A percentile compares a stretch with the other conserved stretches of the same genome.
Evolutionary conservation across 1,284 basidiomycete species (phyloP).

Genomic region (Somion occarium): DNA sequence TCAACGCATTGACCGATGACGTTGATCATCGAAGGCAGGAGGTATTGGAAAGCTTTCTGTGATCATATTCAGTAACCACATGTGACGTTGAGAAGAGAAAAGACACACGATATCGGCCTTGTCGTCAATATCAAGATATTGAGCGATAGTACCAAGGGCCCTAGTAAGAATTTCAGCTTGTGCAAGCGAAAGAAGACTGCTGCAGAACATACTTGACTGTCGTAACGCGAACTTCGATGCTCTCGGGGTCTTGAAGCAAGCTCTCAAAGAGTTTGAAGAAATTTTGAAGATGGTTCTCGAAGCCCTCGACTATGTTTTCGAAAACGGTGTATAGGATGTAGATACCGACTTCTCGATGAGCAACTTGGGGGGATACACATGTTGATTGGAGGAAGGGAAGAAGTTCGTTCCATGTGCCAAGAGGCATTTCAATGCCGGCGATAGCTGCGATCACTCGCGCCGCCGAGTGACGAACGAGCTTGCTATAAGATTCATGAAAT

Average conservation of each 20-base stretch:
- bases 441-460: slow-evolving; percentile 93
- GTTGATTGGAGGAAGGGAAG: slow-evolving; percentile 87
- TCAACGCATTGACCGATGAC: slow-evolving; percentile 91
- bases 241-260: slow-evolving; percentile 85
- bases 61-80: not conserved
- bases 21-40: slow-evolving; percentile 87
- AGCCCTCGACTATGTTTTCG: slow-evolving; percentile 88
- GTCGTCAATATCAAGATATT: slow-evolving; percentile 89
- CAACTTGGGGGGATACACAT: slow-evolving; percentile 62
- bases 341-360: slow-evolving; percentile 87
- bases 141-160: slow-evolving; percentile 88
- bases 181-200: slow-evolving; percentile 1
- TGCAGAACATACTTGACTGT: slow-evolving; percentile 63
- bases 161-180: slow-evolving; percentile 34
- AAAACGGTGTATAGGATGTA: slow-evolving; percentile 92
- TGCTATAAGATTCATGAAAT: slow-evolving; percentile 46
- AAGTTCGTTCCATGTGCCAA: slow-evolving; percentile 82
- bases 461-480: slow-evolving; percentile 85
- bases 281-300: slow-evolving; percentile 73
- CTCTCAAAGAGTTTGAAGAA: slow-evolving; percentile 83
- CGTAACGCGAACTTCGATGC: slow-evolving; percentile 87
- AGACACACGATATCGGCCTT: slow-evolving; percentile 78
- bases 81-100: slow-evolving; percentile 1
- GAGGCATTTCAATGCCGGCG: slow-evolving; percentile 84
- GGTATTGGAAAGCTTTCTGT: slow-evolving; percentile 84